These are phyloP conservation scores for Psilocybe subaeruginosa DNA, from an alignment of 768 basidiomycete species.

Conservation along the genomic window DNA sequence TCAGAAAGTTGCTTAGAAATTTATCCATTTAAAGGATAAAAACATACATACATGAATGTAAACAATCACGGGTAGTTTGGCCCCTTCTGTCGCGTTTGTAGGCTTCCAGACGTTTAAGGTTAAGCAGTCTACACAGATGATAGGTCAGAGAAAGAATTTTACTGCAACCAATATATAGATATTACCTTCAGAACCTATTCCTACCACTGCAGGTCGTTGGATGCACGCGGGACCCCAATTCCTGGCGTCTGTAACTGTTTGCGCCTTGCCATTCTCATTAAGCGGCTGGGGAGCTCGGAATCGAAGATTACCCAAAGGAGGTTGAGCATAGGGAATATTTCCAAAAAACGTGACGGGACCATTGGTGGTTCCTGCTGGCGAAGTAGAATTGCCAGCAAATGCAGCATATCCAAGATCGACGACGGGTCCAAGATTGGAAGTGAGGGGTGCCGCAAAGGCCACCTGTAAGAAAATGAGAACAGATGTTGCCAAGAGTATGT, in stretches of 20 bases:
- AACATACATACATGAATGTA: slow-evolving; percentile 29
- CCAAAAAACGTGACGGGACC: slow-evolving; percentile 35
- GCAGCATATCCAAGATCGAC: slow-evolving; percentile 44
- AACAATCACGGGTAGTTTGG: slow-evolving; percentile 39
- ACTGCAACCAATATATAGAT: neutral
- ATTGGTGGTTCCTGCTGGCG: slow-evolving; percentile 34
- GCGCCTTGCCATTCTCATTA: slow-evolving; percentile 29
- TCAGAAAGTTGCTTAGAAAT: neutral
- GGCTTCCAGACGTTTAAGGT: slow-evolving; percentile 61
- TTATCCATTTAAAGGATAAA: neutral
- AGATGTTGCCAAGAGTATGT: neutral
- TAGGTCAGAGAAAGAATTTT: slow-evolving; percentile 7
- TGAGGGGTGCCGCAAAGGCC: neutral
- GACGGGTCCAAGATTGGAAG: slow-evolving; percentile 36
- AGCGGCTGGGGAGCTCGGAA: slow-evolving; percentile 45
- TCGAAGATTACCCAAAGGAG: slow-evolving; percentile 49
- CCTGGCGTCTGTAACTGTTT: slow-evolving; percentile 40
- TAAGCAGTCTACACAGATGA: slow-evolving; percentile 51
- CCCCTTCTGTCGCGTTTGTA: slow-evolving; percentile 27
- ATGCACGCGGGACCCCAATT: slow-evolving; percentile 49
- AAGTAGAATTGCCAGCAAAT: slow-evolving; percentile 42
- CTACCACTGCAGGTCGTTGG: slow-evolving; percentile 47
- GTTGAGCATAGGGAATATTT: slow-evolving; percentile 56
- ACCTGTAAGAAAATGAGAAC: neutral
- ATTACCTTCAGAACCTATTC: slow-evolving; percentile 47